These are phyloP conservation scores for Tetrahymena borealis DNA, from an alignment of 73 alveolate genomes.

Conservation along the genomic window DNA sequence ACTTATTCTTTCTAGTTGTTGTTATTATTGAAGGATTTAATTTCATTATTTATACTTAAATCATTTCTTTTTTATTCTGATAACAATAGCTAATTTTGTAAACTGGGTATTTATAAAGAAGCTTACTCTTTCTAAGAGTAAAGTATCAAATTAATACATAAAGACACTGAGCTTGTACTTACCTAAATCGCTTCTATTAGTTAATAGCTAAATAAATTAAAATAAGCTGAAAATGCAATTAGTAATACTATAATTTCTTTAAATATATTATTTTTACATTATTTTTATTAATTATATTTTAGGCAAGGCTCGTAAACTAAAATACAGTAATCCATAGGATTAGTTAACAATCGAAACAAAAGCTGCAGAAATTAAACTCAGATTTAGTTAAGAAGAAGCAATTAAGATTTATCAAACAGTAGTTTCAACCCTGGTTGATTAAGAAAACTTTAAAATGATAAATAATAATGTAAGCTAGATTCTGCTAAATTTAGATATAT, in stretches of 20 bases:
- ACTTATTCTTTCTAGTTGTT: background rate
- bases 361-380: background rate
- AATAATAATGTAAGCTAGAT: background rate
- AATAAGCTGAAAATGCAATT: background rate
- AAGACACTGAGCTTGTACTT: background rate
- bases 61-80: background rate
- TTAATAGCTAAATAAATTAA: background rate
- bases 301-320: background rate
- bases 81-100: background rate
- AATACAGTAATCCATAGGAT: background rate
- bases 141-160: background rate
- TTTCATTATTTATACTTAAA: background rate
- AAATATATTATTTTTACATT: background rate
- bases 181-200: background rate
- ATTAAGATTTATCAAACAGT: background rate
- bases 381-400: background rate
- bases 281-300: background rate
- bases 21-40: background rate
- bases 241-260: background rate
- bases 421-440: background rate
- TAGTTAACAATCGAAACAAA: background rate
- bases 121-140: background rate
- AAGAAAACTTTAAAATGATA: background rate
- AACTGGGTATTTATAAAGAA: background rate
- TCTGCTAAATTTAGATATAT: background rate